phyloP scores from a whole-genome alignment of 164 flowering plant genomes.

The Macadamia tetraphylla region DNA sequence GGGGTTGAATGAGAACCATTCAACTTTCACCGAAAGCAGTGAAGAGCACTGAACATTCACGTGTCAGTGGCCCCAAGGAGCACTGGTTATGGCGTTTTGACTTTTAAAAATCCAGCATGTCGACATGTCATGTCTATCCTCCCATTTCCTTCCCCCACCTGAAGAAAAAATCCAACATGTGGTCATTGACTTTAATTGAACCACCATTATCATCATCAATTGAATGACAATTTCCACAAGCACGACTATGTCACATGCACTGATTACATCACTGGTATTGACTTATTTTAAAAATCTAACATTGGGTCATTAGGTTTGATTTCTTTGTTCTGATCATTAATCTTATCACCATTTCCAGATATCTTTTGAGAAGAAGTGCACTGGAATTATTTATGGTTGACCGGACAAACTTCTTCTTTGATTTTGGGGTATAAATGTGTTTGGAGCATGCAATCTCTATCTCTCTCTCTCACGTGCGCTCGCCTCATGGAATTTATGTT shows the following conservation, averaged over 20 bases:
- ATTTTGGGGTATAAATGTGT: slow-evolving; percentile 72
- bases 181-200: too few relatives aligned
- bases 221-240: too few relatives aligned
- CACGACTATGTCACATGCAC: not conserved
- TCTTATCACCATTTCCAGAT: slow-evolving; percentile 40
- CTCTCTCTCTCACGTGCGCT: slow-evolving; percentile 5
- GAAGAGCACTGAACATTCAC: too few relatives aligned
- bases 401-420: slow-evolving; percentile 94
- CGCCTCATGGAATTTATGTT: not conserved
- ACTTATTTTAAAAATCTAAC: not conserved
- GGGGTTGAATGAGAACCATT: too few relatives aligned
- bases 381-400: slow-evolving; percentile 97
- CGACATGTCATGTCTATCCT: too few relatives aligned
- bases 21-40: too few relatives aligned
- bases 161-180: too few relatives aligned
- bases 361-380: slow-evolving; percentile 93
- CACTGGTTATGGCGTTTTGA: too few relatives aligned
- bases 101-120: too few relatives aligned
- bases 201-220: too few relatives aligned
- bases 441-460: not conserved
- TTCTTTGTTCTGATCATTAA: slow-evolving; percentile 6
- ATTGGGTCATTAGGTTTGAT: not conserved
- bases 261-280: not conserved
- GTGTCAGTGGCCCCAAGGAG: too few relatives aligned
- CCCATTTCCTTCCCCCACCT: too few relatives aligned